Conservation (phyloP, 768 basidiomycete species). For the Macrolepiota fuliginosa region DNA sequence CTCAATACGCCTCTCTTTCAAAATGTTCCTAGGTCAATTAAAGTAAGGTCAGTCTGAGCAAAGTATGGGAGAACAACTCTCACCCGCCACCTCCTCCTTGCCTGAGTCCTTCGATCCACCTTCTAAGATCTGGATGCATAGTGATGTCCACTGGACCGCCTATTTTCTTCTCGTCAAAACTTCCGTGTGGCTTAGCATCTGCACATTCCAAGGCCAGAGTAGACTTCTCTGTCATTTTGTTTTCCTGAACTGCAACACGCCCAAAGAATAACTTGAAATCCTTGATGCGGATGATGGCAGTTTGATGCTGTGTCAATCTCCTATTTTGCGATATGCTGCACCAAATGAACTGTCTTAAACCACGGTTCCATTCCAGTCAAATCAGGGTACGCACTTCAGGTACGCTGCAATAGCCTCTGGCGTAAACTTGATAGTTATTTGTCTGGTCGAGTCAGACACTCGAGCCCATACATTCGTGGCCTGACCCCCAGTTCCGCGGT, state of each 20-base stretch:
- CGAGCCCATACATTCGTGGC: constrained; percentile 58
- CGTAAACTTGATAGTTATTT: constrained; percentile 53
- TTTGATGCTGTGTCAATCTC: constrained; percentile 43
- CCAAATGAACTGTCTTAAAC: constrained; percentile 7
- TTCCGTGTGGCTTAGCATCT: constrained; percentile 38
- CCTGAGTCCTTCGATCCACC: constrained; percentile 58
- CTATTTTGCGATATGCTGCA: constrained; percentile 22
- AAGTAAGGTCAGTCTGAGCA: constrained; percentile 15
- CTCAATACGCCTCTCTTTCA: constrained; percentile 17
- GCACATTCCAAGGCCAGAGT: constrained; percentile 55
- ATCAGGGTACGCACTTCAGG: constrained; percentile 29
- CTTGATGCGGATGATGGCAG: constrained; percentile 46
- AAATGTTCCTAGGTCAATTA: constrained; percentile 40
- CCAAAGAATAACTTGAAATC: constrained; percentile 49
- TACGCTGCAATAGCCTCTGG: constrained; percentile 47
- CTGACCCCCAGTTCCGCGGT: constrained; percentile 35
- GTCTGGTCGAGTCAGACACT: constrained; percentile 54
- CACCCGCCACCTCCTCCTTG: constrained; percentile 61
- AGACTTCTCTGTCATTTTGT: constrained; percentile 33
- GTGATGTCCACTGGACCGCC: constrained; percentile 51
- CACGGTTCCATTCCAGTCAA: neutral
- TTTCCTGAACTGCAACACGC: constrained; percentile 45
- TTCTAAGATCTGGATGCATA: constrained; percentile 33
- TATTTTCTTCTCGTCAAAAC: constrained; percentile 42
- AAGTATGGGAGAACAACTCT: constrained; percentile 23